Evolutionary conservation across 2,329 filamentous ascomycete genomes (phyloP).

Genomic region (Corinectria fuckeliana): DNA sequence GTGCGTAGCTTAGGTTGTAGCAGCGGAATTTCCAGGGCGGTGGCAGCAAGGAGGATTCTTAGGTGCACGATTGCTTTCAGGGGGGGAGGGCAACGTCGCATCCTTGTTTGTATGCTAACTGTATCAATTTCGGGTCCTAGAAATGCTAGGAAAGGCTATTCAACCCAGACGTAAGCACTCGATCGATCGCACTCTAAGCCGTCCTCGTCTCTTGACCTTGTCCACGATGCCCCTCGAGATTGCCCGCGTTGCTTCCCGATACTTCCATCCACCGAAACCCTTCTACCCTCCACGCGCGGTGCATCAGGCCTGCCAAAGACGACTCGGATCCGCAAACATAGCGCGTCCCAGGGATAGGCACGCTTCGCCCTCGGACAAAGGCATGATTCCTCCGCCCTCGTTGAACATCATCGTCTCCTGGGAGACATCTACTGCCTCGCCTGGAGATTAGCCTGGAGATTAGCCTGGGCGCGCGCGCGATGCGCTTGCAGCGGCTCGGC

Average conservation of each 20-base stretch:
- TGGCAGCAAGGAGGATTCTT: neutral
- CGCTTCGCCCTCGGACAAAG: no score
- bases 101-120: neutral
- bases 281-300: no score
- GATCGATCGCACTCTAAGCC: neutral
- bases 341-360: no score
- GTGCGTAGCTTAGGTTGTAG: neutral
- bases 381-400: neutral
- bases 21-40: neutral
- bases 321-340: no score
- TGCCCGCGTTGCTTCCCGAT: neutral
- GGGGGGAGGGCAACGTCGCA: neutral
- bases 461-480: no score
- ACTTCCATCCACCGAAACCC: neutral
- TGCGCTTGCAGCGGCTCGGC: no score
- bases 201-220: neutral
- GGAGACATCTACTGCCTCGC: no score
- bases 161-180: no score
- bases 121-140: no score
- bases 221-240: neutral
- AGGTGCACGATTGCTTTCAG: neutral
- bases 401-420: neutral
- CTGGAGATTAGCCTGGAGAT: neutral
- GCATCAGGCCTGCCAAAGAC: neutral
- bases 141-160: no score